These are phyloP conservation scores for Diaporthe vaccinii DNA, from an alignment of 2,329 filamentous ascomycete genomes.

Conservation along the genomic window DNA sequence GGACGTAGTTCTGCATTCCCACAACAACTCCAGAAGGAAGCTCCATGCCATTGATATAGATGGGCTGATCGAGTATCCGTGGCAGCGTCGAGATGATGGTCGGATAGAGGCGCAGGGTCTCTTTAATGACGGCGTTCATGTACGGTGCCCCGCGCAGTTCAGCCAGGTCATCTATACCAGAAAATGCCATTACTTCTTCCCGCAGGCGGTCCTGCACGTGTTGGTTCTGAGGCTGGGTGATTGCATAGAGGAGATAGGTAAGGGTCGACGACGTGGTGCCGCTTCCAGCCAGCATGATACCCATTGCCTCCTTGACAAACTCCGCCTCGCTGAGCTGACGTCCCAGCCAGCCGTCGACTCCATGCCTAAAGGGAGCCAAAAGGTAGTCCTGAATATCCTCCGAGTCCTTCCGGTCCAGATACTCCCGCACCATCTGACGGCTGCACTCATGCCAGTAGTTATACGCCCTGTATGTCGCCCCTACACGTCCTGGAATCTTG, in stretches of 20 bases:
- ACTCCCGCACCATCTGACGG: constrained; percentile 13
- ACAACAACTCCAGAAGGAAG: constrained; percentile 46
- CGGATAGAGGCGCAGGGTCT: constrained; percentile 63
- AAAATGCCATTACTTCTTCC: background rate
- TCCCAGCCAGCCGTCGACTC: background rate
- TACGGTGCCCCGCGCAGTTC: constrained; percentile 46
- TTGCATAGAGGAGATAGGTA: constrained; percentile 3
- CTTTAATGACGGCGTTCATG: constrained; percentile 63
- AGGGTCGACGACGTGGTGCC: constrained; percentile 1
- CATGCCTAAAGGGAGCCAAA: background rate
- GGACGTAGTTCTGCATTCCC: constrained; percentile 45
- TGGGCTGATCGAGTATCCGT: constrained; percentile 47
- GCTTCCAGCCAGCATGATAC: background rate
- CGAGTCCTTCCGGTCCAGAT: background rate
- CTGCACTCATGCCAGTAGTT: constrained; percentile 13
- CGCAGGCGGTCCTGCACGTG: background rate
- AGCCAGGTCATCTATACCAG: background rate
- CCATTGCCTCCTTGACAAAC: constrained; percentile 8
- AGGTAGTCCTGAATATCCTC: constrained; percentile 9
- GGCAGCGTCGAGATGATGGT: constrained; percentile 65
- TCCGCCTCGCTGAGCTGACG: background rate
- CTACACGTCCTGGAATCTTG: background rate
- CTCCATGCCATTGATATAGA: constrained; percentile 43
- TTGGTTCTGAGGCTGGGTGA: background rate
- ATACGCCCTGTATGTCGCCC: background rate